Evolutionary conservation across 2,329 filamentous ascomycete genomes (phyloP), one percentile per base, ranked within the genome.

Genomic region (Phyllosticta ampelicida): DNA sequence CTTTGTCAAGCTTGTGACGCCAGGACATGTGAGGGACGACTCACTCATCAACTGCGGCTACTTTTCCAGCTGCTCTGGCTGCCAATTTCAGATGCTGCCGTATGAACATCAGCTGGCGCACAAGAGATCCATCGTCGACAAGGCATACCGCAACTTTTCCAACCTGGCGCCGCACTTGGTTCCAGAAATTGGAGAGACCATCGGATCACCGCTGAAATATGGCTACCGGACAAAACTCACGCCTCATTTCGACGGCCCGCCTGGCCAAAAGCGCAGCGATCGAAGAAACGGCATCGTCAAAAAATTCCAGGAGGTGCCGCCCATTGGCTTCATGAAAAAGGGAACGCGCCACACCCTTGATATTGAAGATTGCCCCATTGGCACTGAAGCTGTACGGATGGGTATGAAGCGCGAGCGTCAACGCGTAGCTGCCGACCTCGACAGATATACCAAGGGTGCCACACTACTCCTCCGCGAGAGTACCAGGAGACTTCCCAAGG

Each of bases 361-460:
- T 68, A 97, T 99, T 62, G 94, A 99, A 71, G 91, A 97, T 70
- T 99, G 94, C 65, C 94, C 94, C 5, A 95, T 99, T 61, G 94
- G 89, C 54, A 99, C 94, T 1, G 85, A 89, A 8, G 87, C 88
- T 44, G 86, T 99, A 16, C 82, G 89, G 23, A 78, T 82, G 63
- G 94, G 92, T 23, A 84, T 96, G 77, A 84, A 80, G 65, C 79
- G 81, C 8, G 92, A 96, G 76, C 79, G 92, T n/a, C 79, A 81
- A 67, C 82, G 87, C 59, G 89, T 97, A 64, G 79, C 79, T 1
- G 75, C 79, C 21, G 86, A 94, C 62, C 83, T 89, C 58, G 71
- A 77, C 16, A 83, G 82, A 26, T 97, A 91, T 76, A 81, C 81
- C 62, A 84, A 83, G 60, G 94, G 94, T 52, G 91, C 90, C 13